These are phyloP conservation scores for Penicillium malachiteum DNA, from an alignment of 495 filamentous ascomycete species.

Conservation along the genomic window DNA sequence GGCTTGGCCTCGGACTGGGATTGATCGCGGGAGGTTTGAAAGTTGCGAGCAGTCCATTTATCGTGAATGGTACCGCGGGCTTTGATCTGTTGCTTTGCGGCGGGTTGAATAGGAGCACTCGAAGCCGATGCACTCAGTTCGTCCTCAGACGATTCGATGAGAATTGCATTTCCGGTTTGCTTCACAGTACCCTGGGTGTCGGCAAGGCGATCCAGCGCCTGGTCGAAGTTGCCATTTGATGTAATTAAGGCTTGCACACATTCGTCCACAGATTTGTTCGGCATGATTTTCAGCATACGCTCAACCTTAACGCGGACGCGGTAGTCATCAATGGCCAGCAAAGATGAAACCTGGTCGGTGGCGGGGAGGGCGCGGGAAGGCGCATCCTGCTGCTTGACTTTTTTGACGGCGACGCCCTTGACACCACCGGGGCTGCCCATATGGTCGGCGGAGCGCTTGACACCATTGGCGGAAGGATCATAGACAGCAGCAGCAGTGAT, in stretches of 20 bases:
- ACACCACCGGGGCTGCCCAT: conserved; percentile 40
- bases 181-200: conserved; percentile 17
- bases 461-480: conserved; percentile 32
- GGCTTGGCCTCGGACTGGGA: conserved; percentile 30
- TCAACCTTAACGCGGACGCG: conserved; percentile 54
- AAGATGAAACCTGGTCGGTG: conserved; percentile 26
- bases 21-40: conserved; percentile 16
- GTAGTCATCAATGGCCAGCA: conserved; percentile 57
- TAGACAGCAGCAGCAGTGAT: conserved; percentile 49
- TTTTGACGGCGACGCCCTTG: conserved; percentile 41
- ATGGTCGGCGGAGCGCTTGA: conserved; percentile 47
- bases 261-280: conserved; percentile 45
- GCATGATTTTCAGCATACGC: conserved; percentile 54
- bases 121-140: conserved; percentile 30
- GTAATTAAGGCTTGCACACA: conserved; percentile 53
- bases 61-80: conserved; percentile 58
- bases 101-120: conserved; percentile 16
- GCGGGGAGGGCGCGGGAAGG: conserved; percentile 58
- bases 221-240: conserved; percentile 56
- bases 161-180: conserved; percentile 5
- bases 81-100: conserved; percentile 63
- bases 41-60: conserved; percentile 55
- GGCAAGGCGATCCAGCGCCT: conserved; percentile 54
- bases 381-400: conserved; percentile 48
- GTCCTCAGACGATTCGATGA: conserved; percentile 39